These are phyloP conservation scores for Schoenoplectus triqueter DNA, from an alignment of 202 grass and related monocot species.

Conservation along the genomic window DNA sequence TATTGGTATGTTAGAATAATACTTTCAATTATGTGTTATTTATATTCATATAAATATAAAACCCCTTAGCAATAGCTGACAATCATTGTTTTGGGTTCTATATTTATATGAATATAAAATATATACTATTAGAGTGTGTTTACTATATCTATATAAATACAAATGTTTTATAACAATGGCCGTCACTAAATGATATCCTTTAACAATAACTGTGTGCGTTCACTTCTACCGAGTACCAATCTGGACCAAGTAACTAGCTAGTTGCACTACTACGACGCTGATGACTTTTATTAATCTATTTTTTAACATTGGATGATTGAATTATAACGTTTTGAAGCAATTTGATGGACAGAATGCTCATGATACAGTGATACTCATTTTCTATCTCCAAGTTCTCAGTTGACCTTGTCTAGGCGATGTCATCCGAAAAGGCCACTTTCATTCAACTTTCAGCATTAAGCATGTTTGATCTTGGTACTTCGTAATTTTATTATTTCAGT, in stretches of 20 bases:
- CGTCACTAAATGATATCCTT: no score
- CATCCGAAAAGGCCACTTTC: neutral
- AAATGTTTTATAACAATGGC: no score
- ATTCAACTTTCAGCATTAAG: no score
- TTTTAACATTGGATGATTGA: neutral
- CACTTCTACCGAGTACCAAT: neutral
- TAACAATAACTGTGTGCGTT: neutral
- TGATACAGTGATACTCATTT: neutral
- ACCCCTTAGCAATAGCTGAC: no score
- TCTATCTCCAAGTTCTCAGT: neutral
- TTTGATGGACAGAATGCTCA: neutral
- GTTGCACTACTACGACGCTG: neutral
- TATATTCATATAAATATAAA: no score
- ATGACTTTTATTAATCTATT: neutral
- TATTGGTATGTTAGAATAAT: no score
- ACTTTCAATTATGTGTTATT: no score
- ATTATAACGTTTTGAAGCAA: neutral
- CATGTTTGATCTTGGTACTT: neutral
- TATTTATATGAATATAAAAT: no score
- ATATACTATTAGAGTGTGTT: no score
- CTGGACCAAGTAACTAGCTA: neutral
- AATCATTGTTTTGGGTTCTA: no score
- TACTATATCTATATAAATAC: no score
- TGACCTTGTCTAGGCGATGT: neutral
- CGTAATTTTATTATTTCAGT: no score